Conservation (phyloP, 176 grass and related monocot species). For the Thalia dealbata region DNA sequence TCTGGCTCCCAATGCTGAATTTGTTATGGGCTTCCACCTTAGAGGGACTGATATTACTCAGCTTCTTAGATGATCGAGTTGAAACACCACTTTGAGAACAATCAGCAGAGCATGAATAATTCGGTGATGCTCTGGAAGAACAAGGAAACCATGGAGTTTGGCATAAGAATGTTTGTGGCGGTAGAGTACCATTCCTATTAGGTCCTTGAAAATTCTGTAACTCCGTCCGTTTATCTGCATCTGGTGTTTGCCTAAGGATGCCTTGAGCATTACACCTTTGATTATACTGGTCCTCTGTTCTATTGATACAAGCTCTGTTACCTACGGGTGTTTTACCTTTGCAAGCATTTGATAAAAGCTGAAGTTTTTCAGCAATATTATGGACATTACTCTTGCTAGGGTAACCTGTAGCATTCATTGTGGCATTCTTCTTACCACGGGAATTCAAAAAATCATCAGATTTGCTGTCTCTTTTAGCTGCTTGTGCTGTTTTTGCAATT, state of each 20-base stretch:
- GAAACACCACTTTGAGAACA: background rate
- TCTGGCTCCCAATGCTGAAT: background rate
- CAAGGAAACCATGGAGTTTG: background rate
- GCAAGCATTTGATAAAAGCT: background rate
- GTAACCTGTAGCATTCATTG: background rate
- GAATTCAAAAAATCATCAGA: slow-evolving; percentile 17
- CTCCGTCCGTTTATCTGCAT: background rate
- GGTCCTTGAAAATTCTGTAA: background rate
- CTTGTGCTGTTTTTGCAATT: slow-evolving; percentile 35
- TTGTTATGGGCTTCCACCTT: background rate
- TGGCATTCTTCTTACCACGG: slow-evolving; percentile 3
- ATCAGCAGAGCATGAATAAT: background rate
- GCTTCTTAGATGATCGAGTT: background rate
- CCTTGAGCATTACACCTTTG: background rate
- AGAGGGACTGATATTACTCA: background rate
- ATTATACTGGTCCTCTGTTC: slow-evolving; percentile 21
- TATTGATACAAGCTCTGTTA: slow-evolving; percentile 11
- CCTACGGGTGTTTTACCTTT: background rate
- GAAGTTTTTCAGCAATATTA: background rate
- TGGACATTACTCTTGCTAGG: slow-evolving; percentile 1
- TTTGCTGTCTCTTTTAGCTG: slow-evolving; percentile 25
- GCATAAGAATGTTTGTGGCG: background rate
- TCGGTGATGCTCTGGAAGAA: background rate
- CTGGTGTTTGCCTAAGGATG: background rate
- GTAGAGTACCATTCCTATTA: background rate